These are phyloP conservation scores for Biscogniauxia marginata DNA, from an alignment of 2,329 filamentous ascomycete genomes.

Conservation along the genomic window DNA sequence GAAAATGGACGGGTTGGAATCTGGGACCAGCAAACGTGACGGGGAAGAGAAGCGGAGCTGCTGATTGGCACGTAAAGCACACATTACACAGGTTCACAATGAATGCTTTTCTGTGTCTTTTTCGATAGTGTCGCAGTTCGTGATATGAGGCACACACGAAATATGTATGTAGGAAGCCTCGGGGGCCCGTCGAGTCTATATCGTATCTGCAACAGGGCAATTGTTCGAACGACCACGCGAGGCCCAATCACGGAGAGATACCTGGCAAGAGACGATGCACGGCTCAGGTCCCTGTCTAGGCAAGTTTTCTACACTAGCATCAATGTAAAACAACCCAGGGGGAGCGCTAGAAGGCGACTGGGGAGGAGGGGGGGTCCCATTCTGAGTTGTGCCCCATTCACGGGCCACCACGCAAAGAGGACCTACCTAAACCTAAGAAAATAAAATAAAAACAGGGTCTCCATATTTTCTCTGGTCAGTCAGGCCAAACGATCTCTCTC, in stretches of 20 bases:
- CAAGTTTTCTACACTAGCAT: constrained; percentile 24
- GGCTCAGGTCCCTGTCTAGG: constrained; percentile 6
- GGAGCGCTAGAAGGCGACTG: constrained; percentile 19
- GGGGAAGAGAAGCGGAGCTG: constrained; percentile 11
- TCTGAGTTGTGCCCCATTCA: constrained; percentile 6
- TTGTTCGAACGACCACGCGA: background rate
- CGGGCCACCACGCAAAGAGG: background rate
- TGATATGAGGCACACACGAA: background rate
- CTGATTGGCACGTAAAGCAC: constrained; percentile 13
- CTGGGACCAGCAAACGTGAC: constrained; percentile 1
- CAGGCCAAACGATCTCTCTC: background rate
- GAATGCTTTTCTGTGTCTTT: too few relatives aligned
- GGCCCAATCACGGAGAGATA: background rate
- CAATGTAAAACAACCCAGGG: constrained; percentile 39
- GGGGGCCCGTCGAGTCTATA: constrained; percentile 4
- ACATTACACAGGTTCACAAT: background rate
- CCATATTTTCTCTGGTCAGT: background rate
- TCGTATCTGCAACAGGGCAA: constrained; percentile 2
- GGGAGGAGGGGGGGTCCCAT: constrained; percentile 19
- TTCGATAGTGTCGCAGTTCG: constrained; percentile 13
- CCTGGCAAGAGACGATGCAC: constrained; percentile 4
- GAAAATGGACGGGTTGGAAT: constrained; percentile 6
- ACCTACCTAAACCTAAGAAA: background rate
- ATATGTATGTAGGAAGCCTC: constrained; percentile 1
- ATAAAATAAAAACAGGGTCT: background rate